Base-by-base conservation (phyloP, 1,139 yeast genomes). In the Candida anutae region DNA sequence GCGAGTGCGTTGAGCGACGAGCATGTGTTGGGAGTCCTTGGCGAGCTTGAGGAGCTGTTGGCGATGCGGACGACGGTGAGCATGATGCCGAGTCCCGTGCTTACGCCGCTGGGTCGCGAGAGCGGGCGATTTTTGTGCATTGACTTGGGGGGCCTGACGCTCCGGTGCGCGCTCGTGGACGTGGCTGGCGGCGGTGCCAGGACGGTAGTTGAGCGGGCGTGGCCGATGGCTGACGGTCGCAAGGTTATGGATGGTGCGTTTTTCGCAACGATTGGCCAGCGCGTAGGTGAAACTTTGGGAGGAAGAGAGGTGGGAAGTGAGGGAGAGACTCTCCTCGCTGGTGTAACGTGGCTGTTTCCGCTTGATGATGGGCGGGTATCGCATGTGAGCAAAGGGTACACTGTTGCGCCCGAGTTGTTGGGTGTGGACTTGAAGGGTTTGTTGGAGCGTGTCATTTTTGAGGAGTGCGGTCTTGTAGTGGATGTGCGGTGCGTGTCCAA, bases 341-440 rank as follows among this genome's bases (percentile, higher is more conserved):
- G 77, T 4, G 51, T 72, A 25, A 62, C 75, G n/a, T 73, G 79
- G 78, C 68, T 76, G 4, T 74, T 74, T 43, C 77, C 80, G 0
- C 52, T 74, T 28, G 50, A 53, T 11, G 55, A 58, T 19, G 79
- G 75, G 1, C 54, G 48, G 21, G 57, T 74, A 22, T 53, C 55
- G 17, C 57, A 55, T 33, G 71, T 69, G 26, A 64, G 72, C 22
- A 74, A 74, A 45, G 79, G 79, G 3, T 74, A 64, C 46, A 46
- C 55, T 12, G 46, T 72, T 21, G 42, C 58, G 3, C 54, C 55
- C 4, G 72, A 66, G 18, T 50, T 63, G 16, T 45, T 50, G 32
- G 55, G 58, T 28, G 39, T 50, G 32, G 72, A 72, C 37, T 52
- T 74, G 33, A 69, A 66, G 32, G 27, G 33, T 6, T 40, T 71